Conservation (phyloP, 2,329 filamentous ascomycete genomes). For the Arachnomyces sp. region DNA sequence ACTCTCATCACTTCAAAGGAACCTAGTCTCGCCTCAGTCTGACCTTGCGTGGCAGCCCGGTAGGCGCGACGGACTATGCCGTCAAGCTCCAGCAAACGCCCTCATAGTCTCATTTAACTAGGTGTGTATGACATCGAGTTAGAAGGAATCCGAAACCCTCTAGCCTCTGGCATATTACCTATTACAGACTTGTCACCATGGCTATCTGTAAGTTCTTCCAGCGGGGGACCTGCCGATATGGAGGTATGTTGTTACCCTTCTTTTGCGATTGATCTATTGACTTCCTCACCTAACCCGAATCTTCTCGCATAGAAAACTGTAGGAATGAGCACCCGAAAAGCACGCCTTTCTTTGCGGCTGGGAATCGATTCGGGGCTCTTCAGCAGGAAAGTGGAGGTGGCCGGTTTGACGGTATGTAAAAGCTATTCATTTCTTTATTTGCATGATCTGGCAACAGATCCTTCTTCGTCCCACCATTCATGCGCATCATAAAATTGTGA, state of each 20-base stretch:
- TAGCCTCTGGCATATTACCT: neutral
- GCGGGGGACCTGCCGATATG: slow-evolving; percentile 57
- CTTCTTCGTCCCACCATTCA: slow-evolving; percentile 1
- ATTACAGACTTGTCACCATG: slow-evolving; percentile 22
- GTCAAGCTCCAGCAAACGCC: too few species aligned
- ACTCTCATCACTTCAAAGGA: too few species aligned
- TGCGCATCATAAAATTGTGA: too few species aligned
- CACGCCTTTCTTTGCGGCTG: slow-evolving; percentile 27
- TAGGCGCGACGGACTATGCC: too few species aligned
- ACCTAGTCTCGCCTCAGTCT: too few species aligned
- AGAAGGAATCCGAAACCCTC: too few species aligned
- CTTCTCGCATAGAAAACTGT: slow-evolving; percentile 43
- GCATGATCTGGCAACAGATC: neutral
- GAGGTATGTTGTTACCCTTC: slow-evolving; percentile 41
- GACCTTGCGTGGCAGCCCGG: too few species aligned
- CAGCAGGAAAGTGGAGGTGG: slow-evolving; percentile 23
- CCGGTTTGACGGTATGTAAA: slow-evolving; percentile 33
- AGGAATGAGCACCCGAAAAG: slow-evolving; percentile 51
- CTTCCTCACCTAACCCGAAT: slow-evolving; percentile 2
- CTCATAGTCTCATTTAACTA: too few species aligned
- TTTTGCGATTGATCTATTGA: neutral
- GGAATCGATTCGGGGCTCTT: slow-evolving; percentile 54
- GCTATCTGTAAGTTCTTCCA: slow-evolving; percentile 56
- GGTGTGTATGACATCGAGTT: too few species aligned
- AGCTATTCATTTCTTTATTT: slow-evolving; percentile 5